Evolutionary conservation across 257 asterid species (phyloP).

Genomic region (Linderniella brevidens): DNA sequence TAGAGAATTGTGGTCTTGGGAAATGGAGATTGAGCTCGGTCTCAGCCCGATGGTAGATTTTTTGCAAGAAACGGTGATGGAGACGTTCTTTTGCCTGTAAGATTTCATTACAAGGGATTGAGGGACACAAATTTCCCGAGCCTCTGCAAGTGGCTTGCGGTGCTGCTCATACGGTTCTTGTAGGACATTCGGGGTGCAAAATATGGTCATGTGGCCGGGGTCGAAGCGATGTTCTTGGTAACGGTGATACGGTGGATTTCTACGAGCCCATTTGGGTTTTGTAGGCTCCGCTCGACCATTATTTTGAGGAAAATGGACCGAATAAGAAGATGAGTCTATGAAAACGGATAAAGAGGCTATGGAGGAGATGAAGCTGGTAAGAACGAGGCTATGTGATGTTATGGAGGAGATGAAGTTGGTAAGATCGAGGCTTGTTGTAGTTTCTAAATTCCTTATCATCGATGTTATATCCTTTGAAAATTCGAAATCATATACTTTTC

Average conservation of each 20-base stretch:
- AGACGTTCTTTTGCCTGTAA: slow-evolving; percentile 60
- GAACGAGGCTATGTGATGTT: slow-evolving; percentile 27
- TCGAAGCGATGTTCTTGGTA: slow-evolving; percentile 78
- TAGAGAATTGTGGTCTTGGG: slow-evolving; percentile 94
- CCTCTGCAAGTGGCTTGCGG: slow-evolving; percentile 69
- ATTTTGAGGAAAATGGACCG: slow-evolving; percentile 16
- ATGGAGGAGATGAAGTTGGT: too few relatives aligned
- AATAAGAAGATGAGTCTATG: slow-evolving; percentile 16
- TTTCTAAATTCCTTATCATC: too few relatives aligned
- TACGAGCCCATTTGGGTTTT: slow-evolving; percentile 32
- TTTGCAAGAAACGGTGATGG: slow-evolving; percentile 51
- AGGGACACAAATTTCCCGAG: slow-evolving; percentile 29
- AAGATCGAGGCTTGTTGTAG: slow-evolving; percentile 28
- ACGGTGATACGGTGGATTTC: slow-evolving; percentile 33
- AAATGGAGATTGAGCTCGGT: slow-evolving; percentile 91
- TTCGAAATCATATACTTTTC: too few relatives aligned
- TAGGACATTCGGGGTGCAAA: slow-evolving; percentile 45
- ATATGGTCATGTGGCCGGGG: slow-evolving; percentile 98
- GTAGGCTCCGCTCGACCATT: slow-evolving; percentile 51
- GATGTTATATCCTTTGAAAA: too few relatives aligned
- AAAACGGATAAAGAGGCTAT: slow-evolving; percentile 33
- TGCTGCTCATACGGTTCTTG: slow-evolving; percentile 86
- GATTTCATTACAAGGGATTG: slow-evolving; percentile 22
- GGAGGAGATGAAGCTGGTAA: slow-evolving; percentile 56
- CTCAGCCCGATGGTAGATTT: slow-evolving; percentile 78